Evolutionary conservation across 2,329 filamentous ascomycete genomes (phyloP), one percentile per base, ranked within the genome.

Genomic region (Venturia carpophila): DNA sequence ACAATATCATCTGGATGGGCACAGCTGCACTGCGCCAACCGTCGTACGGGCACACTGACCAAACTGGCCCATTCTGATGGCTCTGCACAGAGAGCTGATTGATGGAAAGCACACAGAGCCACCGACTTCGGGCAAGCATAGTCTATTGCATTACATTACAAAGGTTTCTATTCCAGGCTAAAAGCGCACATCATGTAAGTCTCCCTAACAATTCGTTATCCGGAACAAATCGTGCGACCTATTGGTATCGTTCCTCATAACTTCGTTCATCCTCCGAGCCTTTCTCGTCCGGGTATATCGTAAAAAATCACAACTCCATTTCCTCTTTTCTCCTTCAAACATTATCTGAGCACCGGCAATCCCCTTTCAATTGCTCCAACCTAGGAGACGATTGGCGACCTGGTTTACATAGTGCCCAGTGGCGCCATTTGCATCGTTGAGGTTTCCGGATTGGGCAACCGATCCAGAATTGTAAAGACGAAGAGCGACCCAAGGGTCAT

Each of bases 401-500:
- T 52, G 4, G 15, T 15, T 52, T 10, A 52, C 47, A 27, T 52
- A 52, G 24, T 52, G 47, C 13, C 21, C 47, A 13, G 47, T 52
- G 10, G 47, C 47, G 5, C 47, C 47, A 21, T 52, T 52, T 52
- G 21, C 47, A 52, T 52, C 47, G 47, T 52, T 52, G 47, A 52
- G 47, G 24, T 52, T 21, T 52, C 47, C 47, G 11, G 47, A 52
- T 52, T 21, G 21, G 21, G 47, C 47, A 21, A 52, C 47, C 21
- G 47, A 52, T 52, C 47, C 47, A 52, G 47, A 52, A 27, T 52
- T 52, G 21, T 52, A 52, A 27, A 52, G 47, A 52, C 47, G 47
- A 17, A 52, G 47, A 21, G 47, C 47, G 21, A 52, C 13, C 21
- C 21, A 52, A 27, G 47, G 47, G 21, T 52, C 24, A 1, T 52